A percentile compares a stretch with the other conserved stretches of the same genome.
phyloP scores from a whole-genome alignment of 2,329 filamentous ascomycete genomes.

The Periconia sp. region DNA sequence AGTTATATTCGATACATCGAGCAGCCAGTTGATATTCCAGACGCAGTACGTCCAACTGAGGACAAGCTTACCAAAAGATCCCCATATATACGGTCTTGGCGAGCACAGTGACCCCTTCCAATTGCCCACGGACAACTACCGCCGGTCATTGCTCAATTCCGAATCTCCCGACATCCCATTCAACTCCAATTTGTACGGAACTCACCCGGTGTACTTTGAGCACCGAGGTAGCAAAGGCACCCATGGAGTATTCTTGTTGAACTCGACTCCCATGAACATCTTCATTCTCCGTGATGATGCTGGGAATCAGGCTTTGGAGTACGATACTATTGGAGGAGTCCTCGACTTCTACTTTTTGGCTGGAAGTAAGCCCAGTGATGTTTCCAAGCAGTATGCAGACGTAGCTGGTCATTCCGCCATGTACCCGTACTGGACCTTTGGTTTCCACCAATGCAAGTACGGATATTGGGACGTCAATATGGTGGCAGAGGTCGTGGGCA shows the following conservation, averaged over 20 bases:
- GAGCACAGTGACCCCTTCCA: conserved; percentile 74
- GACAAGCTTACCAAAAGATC: conserved; percentile 67
- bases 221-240: conserved; percentile 58
- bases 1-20: conserved; percentile 70
- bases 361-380: conserved; percentile 50
- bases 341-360: conserved; percentile 64
- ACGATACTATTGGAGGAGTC: conserved; percentile 76
- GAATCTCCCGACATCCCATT: conserved; percentile 65
- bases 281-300: conserved; percentile 65
- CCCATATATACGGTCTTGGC: conserved; percentile 76
- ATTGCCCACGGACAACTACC: conserved; percentile 68
- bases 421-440: conserved; percentile 56
- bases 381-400: conserved; percentile 54
- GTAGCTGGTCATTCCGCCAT: conserved; percentile 52
- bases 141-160: conserved; percentile 69
- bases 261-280: conserved; percentile 63
- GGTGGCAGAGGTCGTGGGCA: conserved; percentile 67
- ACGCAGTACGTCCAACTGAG: conserved; percentile 74
- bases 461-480: conserved; percentile 61
- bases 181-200: conserved; percentile 70
- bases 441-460: conserved; percentile 57
- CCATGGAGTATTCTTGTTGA: conserved; percentile 41
- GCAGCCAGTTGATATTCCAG: conserved; percentile 70
- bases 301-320: conserved; percentile 71
- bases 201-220: conserved; percentile 74